A percentile compares a stretch with the other conserved stretches of the same genome.
Evolutionary conservation across 192 early-diverging fungal species (phyloP).

Genomic region (Podila horticola): DNA sequence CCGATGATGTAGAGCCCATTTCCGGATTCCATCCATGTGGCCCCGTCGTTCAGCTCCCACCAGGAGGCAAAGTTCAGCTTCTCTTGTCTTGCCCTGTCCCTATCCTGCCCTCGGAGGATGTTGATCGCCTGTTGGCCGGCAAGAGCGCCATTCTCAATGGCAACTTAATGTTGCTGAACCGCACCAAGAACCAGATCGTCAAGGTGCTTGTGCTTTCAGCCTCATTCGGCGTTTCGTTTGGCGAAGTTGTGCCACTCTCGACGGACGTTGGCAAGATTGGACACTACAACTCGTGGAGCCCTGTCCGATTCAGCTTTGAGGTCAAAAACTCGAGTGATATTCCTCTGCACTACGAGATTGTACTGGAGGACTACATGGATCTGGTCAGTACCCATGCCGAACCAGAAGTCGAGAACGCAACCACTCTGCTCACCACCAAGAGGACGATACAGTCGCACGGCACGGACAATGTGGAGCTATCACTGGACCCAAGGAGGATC

Average conservation of each 20-base stretch:
- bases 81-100: conserved; percentile 66
- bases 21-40: conserved; percentile 54
- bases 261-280: conserved; percentile 84
- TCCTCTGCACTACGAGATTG: conserved; percentile 66
- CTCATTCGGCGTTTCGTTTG: conserved; percentile 68
- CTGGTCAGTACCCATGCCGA: conserved; percentile 22
- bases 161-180: conserved; percentile 70
- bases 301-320: conserved; percentile 66
- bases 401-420: neutral
- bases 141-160: conserved; percentile 65
- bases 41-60: conserved; percentile 52
- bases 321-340: conserved; percentile 74
- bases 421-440: conserved; percentile 15
- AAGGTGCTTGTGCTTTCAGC: conserved; percentile 71
- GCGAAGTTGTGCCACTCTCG: conserved; percentile 54
- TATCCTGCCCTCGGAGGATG: conserved; percentile 37
- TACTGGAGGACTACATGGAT: conserved; percentile 59
- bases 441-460: conserved; percentile 35
- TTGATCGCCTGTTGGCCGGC: conserved; percentile 56
- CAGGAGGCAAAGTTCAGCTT: conserved; percentile 58
- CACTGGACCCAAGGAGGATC: conserved; percentile 72
- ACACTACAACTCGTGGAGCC: conserved; percentile 76
- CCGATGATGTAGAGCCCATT: conserved; percentile 6
- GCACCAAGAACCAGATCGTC: conserved; percentile 56
- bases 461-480: conserved; percentile 60